phyloP scores from a whole-genome alignment of 257 asterid genomes.

The Plantago ovata region DNA sequence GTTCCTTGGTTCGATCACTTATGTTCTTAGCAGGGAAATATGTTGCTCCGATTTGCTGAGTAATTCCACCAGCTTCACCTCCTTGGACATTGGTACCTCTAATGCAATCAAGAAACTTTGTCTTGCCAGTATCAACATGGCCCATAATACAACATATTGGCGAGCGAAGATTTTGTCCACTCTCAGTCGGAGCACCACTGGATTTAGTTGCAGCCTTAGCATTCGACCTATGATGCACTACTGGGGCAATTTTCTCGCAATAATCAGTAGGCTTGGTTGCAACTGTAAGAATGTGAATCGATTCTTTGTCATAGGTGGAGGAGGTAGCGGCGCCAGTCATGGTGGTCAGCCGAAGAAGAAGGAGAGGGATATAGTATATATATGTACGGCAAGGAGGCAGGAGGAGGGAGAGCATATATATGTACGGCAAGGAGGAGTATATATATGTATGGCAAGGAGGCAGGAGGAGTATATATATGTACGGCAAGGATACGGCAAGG shows the following conservation, averaged over 20 bases:
- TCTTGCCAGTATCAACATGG: constrained; percentile 97
- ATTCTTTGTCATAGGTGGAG: constrained; percentile 34
- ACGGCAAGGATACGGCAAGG: too few species aligned
- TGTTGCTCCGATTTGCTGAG: constrained; percentile 98
- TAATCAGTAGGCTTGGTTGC: constrained; percentile 32
- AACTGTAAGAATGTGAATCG: constrained; percentile 29
- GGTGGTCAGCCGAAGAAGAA: too few species aligned
- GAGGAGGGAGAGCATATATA: too few species aligned
- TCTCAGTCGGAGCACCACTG: constrained; percentile 27
- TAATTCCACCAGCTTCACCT: constrained; percentile 99
- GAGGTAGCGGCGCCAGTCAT: too few species aligned
- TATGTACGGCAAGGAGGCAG: too few species aligned
- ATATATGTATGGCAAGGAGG: too few species aligned
- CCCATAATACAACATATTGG: constrained; percentile 99
- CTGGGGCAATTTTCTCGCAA: constrained; percentile 24
- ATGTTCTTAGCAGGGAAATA: constrained; percentile 95
- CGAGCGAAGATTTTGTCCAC: constrained; percentile 64
- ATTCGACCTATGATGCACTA: constrained; percentile 25
- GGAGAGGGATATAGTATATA: too few species aligned
- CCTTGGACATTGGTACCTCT: constrained; percentile 98
- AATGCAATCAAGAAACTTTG: constrained; percentile 93
- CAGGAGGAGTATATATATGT: too few species aligned
- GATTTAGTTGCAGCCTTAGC: constrained; percentile 32
- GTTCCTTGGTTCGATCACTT: constrained; percentile 92
- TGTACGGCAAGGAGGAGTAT: too few species aligned